Evolutionary conservation across 805 yeast species (phyloP).

Genomic region (Ogataea populi-albae): DNA sequence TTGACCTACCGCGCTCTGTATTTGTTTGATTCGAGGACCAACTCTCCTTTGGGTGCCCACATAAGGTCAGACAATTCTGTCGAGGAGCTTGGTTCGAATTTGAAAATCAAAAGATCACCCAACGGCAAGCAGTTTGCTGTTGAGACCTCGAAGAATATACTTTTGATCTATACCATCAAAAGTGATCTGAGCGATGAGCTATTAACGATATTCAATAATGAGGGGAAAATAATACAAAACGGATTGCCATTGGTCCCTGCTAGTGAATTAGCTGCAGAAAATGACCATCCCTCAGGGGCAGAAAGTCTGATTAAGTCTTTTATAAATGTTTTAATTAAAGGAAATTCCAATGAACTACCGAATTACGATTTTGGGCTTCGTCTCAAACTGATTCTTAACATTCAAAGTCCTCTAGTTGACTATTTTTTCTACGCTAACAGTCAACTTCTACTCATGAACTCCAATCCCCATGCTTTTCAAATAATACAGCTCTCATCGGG

Average conservation of each 20-base stretch:
- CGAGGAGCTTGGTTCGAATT: slow-evolving; percentile 46
- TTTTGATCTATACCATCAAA: slow-evolving; percentile 42
- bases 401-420: slow-evolving; percentile 33
- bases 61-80: slow-evolving; percentile 43
- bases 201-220: slow-evolving; percentile 28
- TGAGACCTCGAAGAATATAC: slow-evolving; percentile 37
- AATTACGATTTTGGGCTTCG: slow-evolving; percentile 33
- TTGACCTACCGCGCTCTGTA: slow-evolving; percentile 38
- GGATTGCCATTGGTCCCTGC: slow-evolving; percentile 27
- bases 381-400: slow-evolving; percentile 33
- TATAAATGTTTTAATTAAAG: slow-evolving; percentile 25
- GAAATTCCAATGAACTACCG: slow-evolving; percentile 26
- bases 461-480: slow-evolving; percentile 36
- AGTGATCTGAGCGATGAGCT: slow-evolving; percentile 31
- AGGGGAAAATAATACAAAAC: slow-evolving; percentile 33
- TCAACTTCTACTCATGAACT: slow-evolving; percentile 28
- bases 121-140: slow-evolving; percentile 39
- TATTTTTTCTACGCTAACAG: slow-evolving; percentile 25
- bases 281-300: slow-evolving; percentile 8
- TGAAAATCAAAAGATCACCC: slow-evolving; percentile 35
- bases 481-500: slow-evolving; percentile 25
- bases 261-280: slow-evolving; percentile 10
- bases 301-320: slow-evolving; percentile 25
- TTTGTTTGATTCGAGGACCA: slow-evolving; percentile 39
- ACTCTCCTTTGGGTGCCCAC: slow-evolving; percentile 48